Base-by-base conservation (phyloP, 1,284 basidiomycete species). In the Mycosarcoma mackinlayi region DNA sequence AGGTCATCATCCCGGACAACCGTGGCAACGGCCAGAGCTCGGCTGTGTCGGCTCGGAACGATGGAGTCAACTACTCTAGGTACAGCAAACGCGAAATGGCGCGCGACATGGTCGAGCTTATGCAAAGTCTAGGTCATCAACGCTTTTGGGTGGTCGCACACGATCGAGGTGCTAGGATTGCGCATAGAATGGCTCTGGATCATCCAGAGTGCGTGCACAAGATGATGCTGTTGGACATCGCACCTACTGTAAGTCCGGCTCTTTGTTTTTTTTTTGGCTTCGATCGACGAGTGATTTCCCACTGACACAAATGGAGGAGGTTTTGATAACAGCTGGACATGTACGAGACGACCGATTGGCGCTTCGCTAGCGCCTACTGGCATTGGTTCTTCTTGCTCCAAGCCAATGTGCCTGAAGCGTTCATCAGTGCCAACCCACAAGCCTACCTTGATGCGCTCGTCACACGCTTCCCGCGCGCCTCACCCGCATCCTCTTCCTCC, bases 321-420 rank as follows among this genome's bases (percentile, higher is more conserved):
- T n/a, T n/a, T n/a, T 5, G 3, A 10, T n/a, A 8, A n/a, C 38
- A 64, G 63, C 33, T 84, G 11, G 80, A 76, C 49, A 83, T 84
- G 80, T 84, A 84, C 55, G 75, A 80, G 25, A 50, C 71, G 24
- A 82, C 83, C 2, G 65, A 83, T 54, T 64, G 69, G 48, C 46
- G 28, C 5, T 84, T 84, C 64, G 83, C 81, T 24, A 75, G 67
- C 54, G 16, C 25, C 14, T 69, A 64, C 53, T 76, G 68, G 68
- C 75, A 84, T 71, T 85, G 84, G 84, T 85, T 84, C 76, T 84
- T 83, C 80, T 73, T 83, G 24, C 79, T 82, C 37, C 83, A 84
- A 54, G 75, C 79, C 4, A 40, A 66, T 6, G 62, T 79, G 3
- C 77, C 83, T 0, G 84, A 84, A 55, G 41, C 70, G 77, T 84